Evolutionary conservation across 345 rosid species (phyloP).

Genomic region (Gynandropsis gynandra): DNA sequence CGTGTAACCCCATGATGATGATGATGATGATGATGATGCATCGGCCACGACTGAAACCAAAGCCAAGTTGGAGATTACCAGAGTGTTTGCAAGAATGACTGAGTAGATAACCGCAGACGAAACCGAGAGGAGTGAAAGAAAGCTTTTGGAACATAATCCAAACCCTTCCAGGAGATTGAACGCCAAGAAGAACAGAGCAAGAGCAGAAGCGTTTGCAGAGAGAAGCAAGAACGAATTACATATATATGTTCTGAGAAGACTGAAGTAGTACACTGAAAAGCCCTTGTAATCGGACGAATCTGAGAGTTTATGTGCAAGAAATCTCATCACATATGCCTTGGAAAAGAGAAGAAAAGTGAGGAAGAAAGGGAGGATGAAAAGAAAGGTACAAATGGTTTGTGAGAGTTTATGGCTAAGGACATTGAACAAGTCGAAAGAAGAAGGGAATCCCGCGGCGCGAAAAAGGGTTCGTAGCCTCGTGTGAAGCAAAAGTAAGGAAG

Average conservation of each 20-base stretch:
- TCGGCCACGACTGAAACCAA: too few species aligned
- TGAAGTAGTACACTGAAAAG: constrained; percentile 38
- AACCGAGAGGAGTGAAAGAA: constrained; percentile 36
- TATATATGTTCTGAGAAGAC: constrained; percentile 41
- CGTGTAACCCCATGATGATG: constrained; percentile 43
- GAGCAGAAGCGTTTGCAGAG: constrained; percentile 70
- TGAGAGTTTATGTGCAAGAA: constrained; percentile 13
- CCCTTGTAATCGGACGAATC: constrained; percentile 35
- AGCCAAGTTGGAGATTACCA: constrained; percentile 59
- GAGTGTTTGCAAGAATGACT: constrained; percentile 48
- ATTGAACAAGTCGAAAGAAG: constrained; percentile 51
- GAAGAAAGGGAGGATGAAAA: constrained; percentile 63
- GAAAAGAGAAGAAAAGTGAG: constrained; percentile 62
- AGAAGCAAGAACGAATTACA: constrained; percentile 48
- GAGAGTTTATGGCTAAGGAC: constrained; percentile 58
- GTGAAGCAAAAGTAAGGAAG: constrained; percentile 32
- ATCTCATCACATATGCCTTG: constrained; percentile 44
- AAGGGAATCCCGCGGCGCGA: constrained; percentile 67
- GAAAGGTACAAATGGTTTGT: constrained; percentile 53
- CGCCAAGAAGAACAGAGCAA: constrained; percentile 47
- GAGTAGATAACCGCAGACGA: constrained; percentile 62
- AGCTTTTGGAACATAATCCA: constrained; percentile 32
- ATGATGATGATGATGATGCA: constrained; percentile 26
- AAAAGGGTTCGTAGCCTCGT: constrained; percentile 39
- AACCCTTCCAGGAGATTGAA: constrained; percentile 37